Conservation (phyloP, 306 rosid species). For the Ammopiptanthus mongolicus region DNA sequence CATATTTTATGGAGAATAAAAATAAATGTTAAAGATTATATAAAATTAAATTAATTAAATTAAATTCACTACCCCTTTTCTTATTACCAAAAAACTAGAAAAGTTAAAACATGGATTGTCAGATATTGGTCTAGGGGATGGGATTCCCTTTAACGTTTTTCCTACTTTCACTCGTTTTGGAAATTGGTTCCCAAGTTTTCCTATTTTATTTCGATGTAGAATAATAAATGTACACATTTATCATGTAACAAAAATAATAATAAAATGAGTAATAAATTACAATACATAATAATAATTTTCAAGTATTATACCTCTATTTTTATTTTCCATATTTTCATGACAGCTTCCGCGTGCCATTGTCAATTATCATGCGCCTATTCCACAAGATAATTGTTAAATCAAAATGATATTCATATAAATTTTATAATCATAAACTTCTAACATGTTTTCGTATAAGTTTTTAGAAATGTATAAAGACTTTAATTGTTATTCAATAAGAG, state of each 20-base stretch:
- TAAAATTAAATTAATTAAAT: not conserved
- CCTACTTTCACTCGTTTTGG: constrained; percentile 14
- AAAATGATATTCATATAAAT: not conserved
- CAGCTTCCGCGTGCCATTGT: constrained; percentile 13
- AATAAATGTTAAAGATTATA: no score
- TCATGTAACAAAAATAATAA: not conserved
- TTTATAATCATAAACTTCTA: no score
- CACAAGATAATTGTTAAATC: not conserved
- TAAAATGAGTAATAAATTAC: not conserved
- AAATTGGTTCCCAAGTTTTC: not conserved
- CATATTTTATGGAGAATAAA: not conserved
- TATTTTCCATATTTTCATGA: not conserved
- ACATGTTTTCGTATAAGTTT: no score
- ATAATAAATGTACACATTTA: not conserved
- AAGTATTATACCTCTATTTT: not conserved
- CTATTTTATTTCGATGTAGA: not conserved
- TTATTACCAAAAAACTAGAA: not conserved
- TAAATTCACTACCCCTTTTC: not conserved
- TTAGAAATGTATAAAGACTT: no score
- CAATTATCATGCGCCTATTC: not conserved
- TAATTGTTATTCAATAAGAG: no score
- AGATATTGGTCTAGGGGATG: constrained; percentile 36
- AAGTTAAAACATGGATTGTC: constrained; percentile 30
- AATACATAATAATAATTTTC: not conserved
- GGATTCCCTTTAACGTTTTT: constrained; percentile 31